Evolutionary conservation across 1,284 basidiomycete species (phyloP), one percentile per base, ranked within the genome.

Genomic region (Cutaneotrichosporon cutaneum): DNA sequence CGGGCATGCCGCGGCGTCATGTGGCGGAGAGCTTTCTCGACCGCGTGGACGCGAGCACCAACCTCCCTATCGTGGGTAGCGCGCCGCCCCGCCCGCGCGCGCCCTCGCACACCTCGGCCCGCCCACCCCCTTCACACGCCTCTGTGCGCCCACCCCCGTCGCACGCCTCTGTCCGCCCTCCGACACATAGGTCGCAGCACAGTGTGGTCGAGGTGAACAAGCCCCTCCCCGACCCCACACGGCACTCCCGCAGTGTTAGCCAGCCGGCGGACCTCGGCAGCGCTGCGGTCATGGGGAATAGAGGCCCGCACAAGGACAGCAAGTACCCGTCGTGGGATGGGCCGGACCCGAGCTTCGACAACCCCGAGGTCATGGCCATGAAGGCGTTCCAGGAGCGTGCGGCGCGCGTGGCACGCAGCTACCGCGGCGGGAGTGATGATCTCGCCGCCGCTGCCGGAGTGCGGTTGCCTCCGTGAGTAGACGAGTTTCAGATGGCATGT

Each of bases 281-380:
- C 6, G 24, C 33, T 5, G 13, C 24, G 27, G 9, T 27, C 42
- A 11, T 26, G 47, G 39, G 39, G 7, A 14, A n/a, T 9, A 14
- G 18, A 42, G 39, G 39, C 8, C 32, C 10, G 4, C 36, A 55
- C 44, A 39, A 35, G 52, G 72, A 71, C 0, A 72, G 73, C 59
- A 44, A 72, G 50, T 77, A 77, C 61, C 75, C 75, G 13, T 60
- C 44, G 57, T 53, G 75, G 27, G 24, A 45, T 3, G 32, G 22
- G 18, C n/a, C 39, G 33, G 33, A 54, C 22, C 52, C 52, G 10
- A 13, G 6, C 14, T 51, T 32, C 27, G 48, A 51, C 48, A 26
- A 26, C 14, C 27, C 27, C 27, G 48, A 32, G 16, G 16, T 51
- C 7, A 26, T 27, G 48, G 48, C 48, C 8, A 18, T 18, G 14